Conservation (phyloP, 2,329 filamentous ascomycete genomes). For the Hymenoscyphus scutula region DNA sequence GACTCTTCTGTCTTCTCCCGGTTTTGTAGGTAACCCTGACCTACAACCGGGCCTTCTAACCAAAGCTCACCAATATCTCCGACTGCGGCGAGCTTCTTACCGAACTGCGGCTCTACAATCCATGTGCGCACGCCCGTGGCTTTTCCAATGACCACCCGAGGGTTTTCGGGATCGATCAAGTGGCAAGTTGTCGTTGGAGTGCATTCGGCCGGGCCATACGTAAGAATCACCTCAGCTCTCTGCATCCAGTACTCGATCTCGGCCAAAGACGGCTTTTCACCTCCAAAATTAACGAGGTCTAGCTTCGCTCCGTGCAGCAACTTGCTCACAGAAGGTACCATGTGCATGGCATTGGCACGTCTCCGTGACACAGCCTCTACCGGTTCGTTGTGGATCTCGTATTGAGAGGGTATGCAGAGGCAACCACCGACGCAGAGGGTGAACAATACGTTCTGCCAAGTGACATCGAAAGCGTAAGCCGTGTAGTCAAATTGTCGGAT, state of each 20-base stretch:
- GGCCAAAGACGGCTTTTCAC: constrained; percentile 56
- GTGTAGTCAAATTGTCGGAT: constrained; percentile 13
- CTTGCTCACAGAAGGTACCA: constrained; percentile 16
- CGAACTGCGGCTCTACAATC: constrained; percentile 13
- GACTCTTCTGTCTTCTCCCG: constrained; percentile 11
- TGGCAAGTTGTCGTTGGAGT: neutral
- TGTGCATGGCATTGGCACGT: constrained; percentile 7
- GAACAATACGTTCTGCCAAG: constrained; percentile 13
- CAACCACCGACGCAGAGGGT: constrained; percentile 18
- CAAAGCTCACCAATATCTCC: constrained; percentile 18
- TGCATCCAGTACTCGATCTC: constrained; percentile 35
- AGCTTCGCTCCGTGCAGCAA: constrained; percentile 19
- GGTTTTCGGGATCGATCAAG: neutral
- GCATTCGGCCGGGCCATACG: constrained; percentile 76
- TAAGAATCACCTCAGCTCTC: constrained; percentile 39
- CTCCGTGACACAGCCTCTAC: constrained; percentile 5
- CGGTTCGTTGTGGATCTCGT: constrained; percentile 14
- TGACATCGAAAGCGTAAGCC: constrained; percentile 18
- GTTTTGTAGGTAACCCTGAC: constrained; percentile 18
- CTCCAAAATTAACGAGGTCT: constrained; percentile 15
- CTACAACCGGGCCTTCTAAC: constrained; percentile 18
- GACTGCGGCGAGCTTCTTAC: constrained; percentile 9
- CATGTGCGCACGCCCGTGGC: constrained; percentile 4
- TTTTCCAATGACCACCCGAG: constrained; percentile 7
- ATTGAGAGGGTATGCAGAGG: constrained; percentile 19